Evolutionary conservation across 1,284 basidiomycete species (phyloP).

Genomic region (Puccinia triticina): DNA sequence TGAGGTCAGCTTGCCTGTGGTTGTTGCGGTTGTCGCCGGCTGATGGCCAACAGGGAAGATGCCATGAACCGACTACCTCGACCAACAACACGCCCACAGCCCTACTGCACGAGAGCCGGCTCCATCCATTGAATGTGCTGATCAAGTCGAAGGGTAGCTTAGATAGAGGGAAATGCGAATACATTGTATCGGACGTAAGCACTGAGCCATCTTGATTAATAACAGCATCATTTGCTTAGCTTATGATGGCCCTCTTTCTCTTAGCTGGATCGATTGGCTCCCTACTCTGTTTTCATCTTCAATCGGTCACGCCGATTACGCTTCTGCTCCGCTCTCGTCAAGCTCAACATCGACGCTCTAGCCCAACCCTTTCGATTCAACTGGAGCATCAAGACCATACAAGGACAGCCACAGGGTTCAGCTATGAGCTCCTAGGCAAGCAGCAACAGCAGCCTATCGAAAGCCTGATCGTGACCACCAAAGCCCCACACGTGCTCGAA

Average conservation of each 20-base stretch:
- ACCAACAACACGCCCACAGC: no score
- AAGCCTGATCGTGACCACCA: conserved; percentile 59
- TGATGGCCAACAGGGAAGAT: no score
- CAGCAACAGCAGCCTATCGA: conserved; percentile 55
- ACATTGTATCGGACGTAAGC: conserved; percentile 29
- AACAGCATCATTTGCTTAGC: background rate
- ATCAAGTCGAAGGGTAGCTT: no score
- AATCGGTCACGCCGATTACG: conserved; percentile 13
- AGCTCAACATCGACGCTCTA: conserved; percentile 22
- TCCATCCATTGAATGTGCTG: no score
- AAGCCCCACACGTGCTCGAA: conserved; percentile 57
- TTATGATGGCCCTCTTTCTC: background rate
- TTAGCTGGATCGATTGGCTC: conserved; percentile 49
- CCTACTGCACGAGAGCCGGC: no score
- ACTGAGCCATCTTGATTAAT: background rate
- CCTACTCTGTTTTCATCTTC: conserved; percentile 44
- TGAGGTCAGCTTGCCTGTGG: no score
- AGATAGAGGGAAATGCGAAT: conserved; percentile 8
- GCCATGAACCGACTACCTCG: no score
- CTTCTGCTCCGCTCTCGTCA: conserved; percentile 26
- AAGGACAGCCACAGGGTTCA: conserved; percentile 24
- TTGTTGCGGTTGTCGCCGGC: no score
- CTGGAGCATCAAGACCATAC: conserved; percentile 9
- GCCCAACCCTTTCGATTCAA: conserved; percentile 36
- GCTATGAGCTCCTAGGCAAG: conserved; percentile 24